Evolutionary conservation across 345 rosid genomes (phyloP).

Genomic region (Citrus inodora): DNA sequence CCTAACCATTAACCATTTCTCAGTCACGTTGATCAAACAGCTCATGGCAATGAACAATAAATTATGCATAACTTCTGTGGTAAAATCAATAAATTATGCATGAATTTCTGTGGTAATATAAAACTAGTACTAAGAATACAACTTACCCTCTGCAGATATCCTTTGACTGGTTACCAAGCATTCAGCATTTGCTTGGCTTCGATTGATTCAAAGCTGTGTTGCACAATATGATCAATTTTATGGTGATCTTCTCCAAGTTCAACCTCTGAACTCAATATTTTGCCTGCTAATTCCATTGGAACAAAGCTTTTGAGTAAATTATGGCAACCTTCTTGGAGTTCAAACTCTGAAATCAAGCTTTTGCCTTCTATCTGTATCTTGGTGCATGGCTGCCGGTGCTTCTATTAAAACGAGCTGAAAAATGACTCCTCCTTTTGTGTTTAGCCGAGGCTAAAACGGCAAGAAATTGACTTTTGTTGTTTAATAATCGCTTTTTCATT

Average conservation of each 20-base stretch:
- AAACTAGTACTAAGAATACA: neutral
- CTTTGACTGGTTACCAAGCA: conserved; percentile 79
- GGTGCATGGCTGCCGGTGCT: neutral
- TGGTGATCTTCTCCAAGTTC: conserved; percentile 29
- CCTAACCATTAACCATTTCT: neutral
- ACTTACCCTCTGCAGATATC: conserved; percentile 51
- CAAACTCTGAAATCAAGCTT: neutral
- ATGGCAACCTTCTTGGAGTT: neutral
- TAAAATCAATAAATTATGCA: too few species aligned
- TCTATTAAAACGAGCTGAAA: too few species aligned
- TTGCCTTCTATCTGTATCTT: neutral
- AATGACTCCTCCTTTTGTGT: neutral
- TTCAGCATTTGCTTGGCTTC: conserved; percentile 90
- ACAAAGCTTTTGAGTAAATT: neutral
- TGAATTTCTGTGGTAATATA: too few species aligned
- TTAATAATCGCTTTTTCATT: neutral
- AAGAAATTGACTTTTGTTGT: neutral
- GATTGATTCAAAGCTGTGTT: conserved; percentile 85
- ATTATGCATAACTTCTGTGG: neutral
- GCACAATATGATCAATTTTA: conserved; percentile 44
- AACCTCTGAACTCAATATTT: conserved; percentile 41
- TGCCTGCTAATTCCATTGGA: neutral
- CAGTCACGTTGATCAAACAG: neutral
- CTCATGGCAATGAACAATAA: neutral
- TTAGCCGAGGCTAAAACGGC: neutral